Conservation (phyloP, 169 alveolate species). For the Babesia bigemina region DNA sequence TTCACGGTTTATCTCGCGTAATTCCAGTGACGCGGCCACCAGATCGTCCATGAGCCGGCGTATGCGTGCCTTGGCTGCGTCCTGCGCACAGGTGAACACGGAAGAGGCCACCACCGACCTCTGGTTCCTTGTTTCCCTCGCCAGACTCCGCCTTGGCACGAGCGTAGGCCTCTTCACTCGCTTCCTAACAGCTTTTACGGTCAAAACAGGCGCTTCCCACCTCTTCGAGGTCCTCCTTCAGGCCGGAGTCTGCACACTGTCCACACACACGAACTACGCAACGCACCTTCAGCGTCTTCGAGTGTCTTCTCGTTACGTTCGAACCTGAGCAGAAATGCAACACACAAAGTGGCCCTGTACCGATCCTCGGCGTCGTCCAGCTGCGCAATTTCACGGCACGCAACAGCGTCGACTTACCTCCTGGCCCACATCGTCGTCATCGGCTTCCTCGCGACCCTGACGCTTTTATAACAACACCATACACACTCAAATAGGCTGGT, state of each 20-base stretch:
- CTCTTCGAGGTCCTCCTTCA: conserved; percentile 62
- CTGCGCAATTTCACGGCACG: conserved; percentile 3
- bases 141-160: conserved; percentile 24
- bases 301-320: conserved; percentile 47
- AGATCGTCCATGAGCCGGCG: conserved; percentile 61
- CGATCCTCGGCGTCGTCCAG: conserved; percentile 50
- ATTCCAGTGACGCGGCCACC: conserved; percentile 41
- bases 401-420: conserved; percentile 10
- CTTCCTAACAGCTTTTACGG: conserved; percentile 20
- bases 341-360: background rate
- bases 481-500: no score
- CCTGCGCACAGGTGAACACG: conserved; percentile 10
- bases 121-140: background rate
- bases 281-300: conserved; percentile 68
- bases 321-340: conserved; percentile 3
- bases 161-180: conserved; percentile 35
- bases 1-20: conserved; percentile 40
- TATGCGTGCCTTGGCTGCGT: conserved; percentile 31
- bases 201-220: background rate
- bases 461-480: no score
- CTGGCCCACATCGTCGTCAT: background rate
- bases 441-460: background rate
- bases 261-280: background rate
- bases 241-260: conserved; percentile 49
- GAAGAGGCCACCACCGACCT: conserved; percentile 20